A percentile compares a stretch with the other conserved stretches of the same genome.
These are phyloP conservation scores for Biscogniauxia sp. DNA, from an alignment of 2,329 filamentous ascomycete genomes.

Conservation along the genomic window DNA sequence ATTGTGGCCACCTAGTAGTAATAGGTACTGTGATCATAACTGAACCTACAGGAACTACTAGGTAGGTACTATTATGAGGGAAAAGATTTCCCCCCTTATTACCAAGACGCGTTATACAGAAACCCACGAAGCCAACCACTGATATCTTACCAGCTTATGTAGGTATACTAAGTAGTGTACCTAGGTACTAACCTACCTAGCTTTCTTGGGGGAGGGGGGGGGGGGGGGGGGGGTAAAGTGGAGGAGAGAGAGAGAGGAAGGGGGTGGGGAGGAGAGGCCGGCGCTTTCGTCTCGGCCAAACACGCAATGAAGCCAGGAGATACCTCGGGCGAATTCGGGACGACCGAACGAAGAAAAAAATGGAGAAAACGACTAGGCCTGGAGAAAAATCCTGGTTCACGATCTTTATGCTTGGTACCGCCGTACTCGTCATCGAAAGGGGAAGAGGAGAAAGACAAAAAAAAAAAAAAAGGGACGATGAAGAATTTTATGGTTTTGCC, in stretches of 20 bases:
- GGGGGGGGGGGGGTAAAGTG: too few relatives aligned
- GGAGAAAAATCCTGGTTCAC: conserved; percentile 14
- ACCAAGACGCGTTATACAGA: conserved; percentile 4
- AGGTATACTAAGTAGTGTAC: too few relatives aligned
- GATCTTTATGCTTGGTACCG: conserved; percentile 8
- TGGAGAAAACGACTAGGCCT: conserved; percentile 1
- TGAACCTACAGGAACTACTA: not conserved
- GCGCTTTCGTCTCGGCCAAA: conserved; percentile 21
- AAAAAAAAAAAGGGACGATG: not conserved
- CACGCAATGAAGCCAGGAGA: conserved; percentile 12
- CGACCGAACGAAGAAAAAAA: conserved; percentile 22
- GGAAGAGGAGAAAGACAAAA: too few relatives aligned
- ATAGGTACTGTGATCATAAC: not conserved
- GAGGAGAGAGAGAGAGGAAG: too few relatives aligned
- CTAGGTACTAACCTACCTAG: not conserved
- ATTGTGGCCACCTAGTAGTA: not conserved
- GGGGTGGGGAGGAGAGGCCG: too few relatives aligned
- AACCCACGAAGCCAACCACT: conserved; percentile 11
- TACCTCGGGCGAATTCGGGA: conserved; percentile 23
- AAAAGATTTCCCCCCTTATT: not conserved
- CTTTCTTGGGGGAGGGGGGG: not conserved
- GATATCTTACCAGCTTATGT: not conserved
- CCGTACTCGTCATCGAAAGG: not conserved
- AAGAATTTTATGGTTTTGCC: not conserved
- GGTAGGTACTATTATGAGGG: too few relatives aligned